Evolutionary conservation across 768 basidiomycete genomes (phyloP).

Genomic region (Termitomyces sp.): DNA sequence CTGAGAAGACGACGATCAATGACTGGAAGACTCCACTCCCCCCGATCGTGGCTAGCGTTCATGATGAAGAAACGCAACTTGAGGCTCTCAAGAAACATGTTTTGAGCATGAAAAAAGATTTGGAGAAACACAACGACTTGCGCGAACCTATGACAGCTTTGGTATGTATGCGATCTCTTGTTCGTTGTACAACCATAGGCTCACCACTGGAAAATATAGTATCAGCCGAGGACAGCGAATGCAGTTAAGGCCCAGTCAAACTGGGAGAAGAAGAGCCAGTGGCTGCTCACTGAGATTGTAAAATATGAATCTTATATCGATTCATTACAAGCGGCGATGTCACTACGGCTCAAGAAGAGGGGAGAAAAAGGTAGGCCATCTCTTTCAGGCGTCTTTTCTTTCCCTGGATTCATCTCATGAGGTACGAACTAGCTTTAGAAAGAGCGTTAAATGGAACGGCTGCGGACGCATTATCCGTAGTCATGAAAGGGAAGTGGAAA

Average conservation of each 20-base stretch:
- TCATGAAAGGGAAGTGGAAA: slow-evolving; percentile 24
- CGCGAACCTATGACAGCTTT: slow-evolving; percentile 77
- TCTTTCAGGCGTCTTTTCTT: background rate
- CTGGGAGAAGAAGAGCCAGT: slow-evolving; percentile 90
- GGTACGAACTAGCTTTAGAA: slow-evolving; percentile 22
- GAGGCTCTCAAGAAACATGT: slow-evolving; percentile 87
- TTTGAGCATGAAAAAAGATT: slow-evolving; percentile 63
- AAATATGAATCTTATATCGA: slow-evolving; percentile 97
- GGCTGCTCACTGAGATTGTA: slow-evolving; percentile 85
- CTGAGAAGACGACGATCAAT: slow-evolving; percentile 72
- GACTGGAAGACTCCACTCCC: slow-evolving; percentile 94
- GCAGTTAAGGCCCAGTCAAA: slow-evolving; percentile 75
- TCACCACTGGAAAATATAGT: slow-evolving; percentile 41
- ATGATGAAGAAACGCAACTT: slow-evolving; percentile 91
- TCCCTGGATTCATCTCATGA: background rate
- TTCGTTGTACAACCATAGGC: background rate
- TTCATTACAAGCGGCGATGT: slow-evolving; percentile 79
- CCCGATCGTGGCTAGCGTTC: slow-evolving; percentile 73
- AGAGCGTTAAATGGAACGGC: slow-evolving; percentile 26
- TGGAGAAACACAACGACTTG: slow-evolving; percentile 78
- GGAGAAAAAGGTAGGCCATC: slow-evolving; percentile 65
- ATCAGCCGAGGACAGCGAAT: slow-evolving; percentile 70
- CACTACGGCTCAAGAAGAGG: slow-evolving; percentile 78
- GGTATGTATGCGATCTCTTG: slow-evolving; percentile 34
- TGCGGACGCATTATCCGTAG: slow-evolving; percentile 19